Evolutionary conservation across 176 grass and related monocot genomes (phyloP).

Genomic region (Avena atlantica): DNA sequence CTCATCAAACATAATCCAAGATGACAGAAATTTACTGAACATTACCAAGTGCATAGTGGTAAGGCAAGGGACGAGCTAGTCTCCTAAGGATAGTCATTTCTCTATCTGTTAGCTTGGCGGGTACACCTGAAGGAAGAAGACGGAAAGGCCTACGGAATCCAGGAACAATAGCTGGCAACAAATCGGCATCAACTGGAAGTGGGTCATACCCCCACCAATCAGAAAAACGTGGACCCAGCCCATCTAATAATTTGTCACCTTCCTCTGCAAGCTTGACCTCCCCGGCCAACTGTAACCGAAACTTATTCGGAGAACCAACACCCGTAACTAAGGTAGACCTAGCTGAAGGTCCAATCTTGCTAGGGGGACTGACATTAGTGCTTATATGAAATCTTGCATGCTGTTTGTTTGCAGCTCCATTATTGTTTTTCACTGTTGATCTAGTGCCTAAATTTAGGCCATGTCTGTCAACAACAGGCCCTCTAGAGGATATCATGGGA

Average conservation of each 20-base stretch:
- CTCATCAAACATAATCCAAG: conserved; percentile 12
- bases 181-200: conserved; percentile 86
- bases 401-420: conserved; percentile 37
- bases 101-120: conserved; percentile 76
- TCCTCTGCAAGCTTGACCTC: conserved; percentile 86
- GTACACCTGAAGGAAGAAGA: conserved; percentile 82
- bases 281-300: conserved; percentile 69
- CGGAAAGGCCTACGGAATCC: conserved; percentile 87
- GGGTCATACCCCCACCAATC: conserved; percentile 90
- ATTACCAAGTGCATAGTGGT: conserved; percentile 87
- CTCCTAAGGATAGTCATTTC: conserved; percentile 89
- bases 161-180: conserved; percentile 72
- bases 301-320: conserved; percentile 80
- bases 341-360: conserved; percentile 21
- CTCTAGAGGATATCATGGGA: neutral
- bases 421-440: conserved; percentile 6
- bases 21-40: conserved; percentile 29
- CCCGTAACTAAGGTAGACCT: conserved; percentile 63
- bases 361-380: conserved; percentile 31
- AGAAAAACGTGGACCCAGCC: conserved; percentile 75
- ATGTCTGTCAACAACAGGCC: conserved; percentile 13
- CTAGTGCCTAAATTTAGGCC: neutral
- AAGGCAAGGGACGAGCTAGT: conserved; percentile 67
- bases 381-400: conserved; percentile 23
- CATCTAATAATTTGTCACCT: conserved; percentile 74